A percentile compares a stretch with the other conserved stretches of the same genome.
Evolutionary conservation across 345 rosid genomes (phyloP).

Genomic region (Eucalyptus sp.): DNA sequence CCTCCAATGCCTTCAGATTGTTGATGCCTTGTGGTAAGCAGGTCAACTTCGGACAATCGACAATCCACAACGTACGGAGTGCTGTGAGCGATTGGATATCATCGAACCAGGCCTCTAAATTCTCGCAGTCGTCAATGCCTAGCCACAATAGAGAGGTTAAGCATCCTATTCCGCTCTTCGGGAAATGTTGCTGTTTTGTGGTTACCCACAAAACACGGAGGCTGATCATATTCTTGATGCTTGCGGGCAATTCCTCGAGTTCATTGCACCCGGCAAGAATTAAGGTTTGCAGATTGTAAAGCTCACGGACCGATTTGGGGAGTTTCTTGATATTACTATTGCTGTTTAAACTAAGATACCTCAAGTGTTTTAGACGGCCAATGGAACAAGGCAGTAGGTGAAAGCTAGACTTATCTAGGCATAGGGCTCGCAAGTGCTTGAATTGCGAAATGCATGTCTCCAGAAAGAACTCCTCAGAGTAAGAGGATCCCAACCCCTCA

Average conservation of each 20-base stretch:
- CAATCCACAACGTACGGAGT: not conserved
- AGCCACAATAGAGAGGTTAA: not conserved
- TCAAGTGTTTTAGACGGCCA: conserved; percentile 8
- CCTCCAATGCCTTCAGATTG: not conserved
- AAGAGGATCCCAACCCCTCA: not conserved
- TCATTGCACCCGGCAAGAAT: not conserved
- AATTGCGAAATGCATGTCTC: not conserved
- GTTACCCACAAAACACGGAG: not conserved
- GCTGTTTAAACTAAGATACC: not conserved
- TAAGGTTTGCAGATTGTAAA: conserved; percentile 3
- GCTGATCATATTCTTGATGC: not conserved
- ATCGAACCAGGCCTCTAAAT: not conserved
- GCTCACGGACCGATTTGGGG: conserved; percentile 5
- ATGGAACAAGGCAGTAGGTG: not conserved
- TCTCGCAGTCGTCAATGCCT: fast-evolving
- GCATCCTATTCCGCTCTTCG: not conserved
- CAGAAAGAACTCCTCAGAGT: not conserved
- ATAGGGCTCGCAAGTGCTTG: not conserved
- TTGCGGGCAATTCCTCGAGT: not conserved
- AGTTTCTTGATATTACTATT: not conserved
- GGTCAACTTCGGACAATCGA: not conserved
- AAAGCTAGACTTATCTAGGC: not conserved
- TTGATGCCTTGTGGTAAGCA: not conserved
- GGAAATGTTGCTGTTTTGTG: not conserved
- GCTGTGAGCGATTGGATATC: not conserved